Evolutionary conservation across 2,329 filamentous ascomycete species (phyloP), one percentile per base, ranked within the genome.

Genomic region (Alternaria gansuensis): DNA sequence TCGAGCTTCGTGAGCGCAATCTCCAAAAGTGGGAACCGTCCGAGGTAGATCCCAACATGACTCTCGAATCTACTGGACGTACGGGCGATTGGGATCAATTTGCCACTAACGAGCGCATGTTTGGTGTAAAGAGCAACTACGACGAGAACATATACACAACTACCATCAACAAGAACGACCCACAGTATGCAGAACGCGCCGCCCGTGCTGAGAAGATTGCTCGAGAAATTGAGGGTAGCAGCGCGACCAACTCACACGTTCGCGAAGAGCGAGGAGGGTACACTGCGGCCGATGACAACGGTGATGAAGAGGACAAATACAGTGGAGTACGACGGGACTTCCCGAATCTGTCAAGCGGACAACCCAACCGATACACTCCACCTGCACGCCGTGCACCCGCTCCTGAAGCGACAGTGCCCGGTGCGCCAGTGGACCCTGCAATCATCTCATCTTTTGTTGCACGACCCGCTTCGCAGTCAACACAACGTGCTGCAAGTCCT

Each of bases 101-200:
- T 73, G 90, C 91, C 57, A 89, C 86, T 63, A 98, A 98, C 72
- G 91, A 96, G 78, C 85, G 88, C 55, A 87, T 92, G 29, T 98
- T 97, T 73, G 95, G 95, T 34, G 80, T 96, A 37, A 92, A 88
- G 78, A 95, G 90, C 51, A 92, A 93, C 70, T 99, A 98, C 75
- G 88, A 98, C 72, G 95, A 98, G 79, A 93, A 91, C 68, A 87
- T 95, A 41, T 99, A 99, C 80, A 99, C 95, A 1, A 99, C 95
- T 9, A 81, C 87, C 39, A 96, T 99, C 72, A 88, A 99, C 78
- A 92, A 88, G 72, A 90, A 79, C 63, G 88, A 96, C 69, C 93
- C 95, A 1, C 84, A 90, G 53, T 97, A 96, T 78, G 88, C 87
- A 64, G 87, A 92, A 76, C 87, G 89, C 64, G 84, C 90, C 69